A percentile compares a stretch with the other conserved stretches of the same genome.
phyloP scores from a whole-genome alignment of 805 yeast species.

The Monosporozyma yasuniensis region DNA sequence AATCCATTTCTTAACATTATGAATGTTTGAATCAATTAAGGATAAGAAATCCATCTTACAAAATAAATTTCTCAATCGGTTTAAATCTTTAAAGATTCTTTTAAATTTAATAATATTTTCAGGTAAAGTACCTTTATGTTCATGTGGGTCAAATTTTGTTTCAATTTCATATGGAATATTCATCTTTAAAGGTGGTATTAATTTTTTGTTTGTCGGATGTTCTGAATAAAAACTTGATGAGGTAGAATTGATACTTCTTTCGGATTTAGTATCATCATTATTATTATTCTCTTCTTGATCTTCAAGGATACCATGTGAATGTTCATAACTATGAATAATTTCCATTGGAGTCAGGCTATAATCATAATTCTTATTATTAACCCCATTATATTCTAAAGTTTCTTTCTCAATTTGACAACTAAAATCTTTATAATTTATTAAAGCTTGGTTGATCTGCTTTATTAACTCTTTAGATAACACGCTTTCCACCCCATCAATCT shows the following conservation, averaged over 20 bases:
- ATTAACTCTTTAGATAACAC: not conserved
- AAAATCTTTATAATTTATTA: constrained; percentile 11
- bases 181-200: not conserved
- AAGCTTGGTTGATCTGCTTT: constrained; percentile 3
- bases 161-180: not conserved
- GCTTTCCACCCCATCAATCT: not conserved
- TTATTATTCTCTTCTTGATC: not conserved
- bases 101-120: constrained; percentile 20
- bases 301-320: not conserved
- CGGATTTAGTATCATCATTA: not conserved
- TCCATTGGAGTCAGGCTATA: constrained; percentile 23
- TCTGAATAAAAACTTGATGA: constrained; percentile 8
- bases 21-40: constrained; percentile 14
- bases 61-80: constrained; percentile 5
- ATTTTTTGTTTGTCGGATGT: not conserved
- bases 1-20: constrained; percentile 24
- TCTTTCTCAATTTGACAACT: constrained; percentile 11
- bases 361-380: constrained; percentile 13
- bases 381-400: constrained; percentile 11
- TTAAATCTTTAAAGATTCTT: constrained; percentile 3
- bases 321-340: constrained; percentile 22
- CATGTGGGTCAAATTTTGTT: not conserved
- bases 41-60: constrained; percentile 12
- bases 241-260: not conserved
- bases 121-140: constrained; percentile 8